Evolutionary conservation across 495 filamentous ascomycete species (phyloP).

Genomic region (Aspergillus bridgeri): DNA sequence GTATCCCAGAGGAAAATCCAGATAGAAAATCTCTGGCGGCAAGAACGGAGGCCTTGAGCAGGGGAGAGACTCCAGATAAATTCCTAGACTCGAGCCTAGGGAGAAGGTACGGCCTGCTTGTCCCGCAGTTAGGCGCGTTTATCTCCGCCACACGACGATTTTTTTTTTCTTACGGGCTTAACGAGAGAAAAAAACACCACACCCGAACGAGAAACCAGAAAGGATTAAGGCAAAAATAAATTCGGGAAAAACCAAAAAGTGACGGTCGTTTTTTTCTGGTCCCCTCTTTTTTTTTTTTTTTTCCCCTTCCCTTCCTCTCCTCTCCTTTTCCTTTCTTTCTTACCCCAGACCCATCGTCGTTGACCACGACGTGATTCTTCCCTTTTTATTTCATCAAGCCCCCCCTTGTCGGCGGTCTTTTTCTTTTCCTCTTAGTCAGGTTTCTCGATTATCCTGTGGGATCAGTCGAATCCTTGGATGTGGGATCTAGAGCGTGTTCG

Average conservation of each 20-base stretch:
- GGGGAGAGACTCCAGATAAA: no score
- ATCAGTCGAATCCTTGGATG: constrained; percentile 28
- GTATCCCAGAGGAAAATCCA: no score
- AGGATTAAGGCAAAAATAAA: constrained; percentile 15
- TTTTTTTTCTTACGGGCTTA: constrained; percentile 3
- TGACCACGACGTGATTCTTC: constrained; percentile 21
- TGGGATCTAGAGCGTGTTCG: constrained; percentile 28
- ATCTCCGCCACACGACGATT: neutral
- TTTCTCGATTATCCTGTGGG: constrained; percentile 21
- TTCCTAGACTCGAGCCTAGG: no score
- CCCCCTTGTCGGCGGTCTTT: constrained; percentile 20
- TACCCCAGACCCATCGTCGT: constrained; percentile 24
- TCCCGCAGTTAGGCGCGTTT: no score
- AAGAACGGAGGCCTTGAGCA: no score
- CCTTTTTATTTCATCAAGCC: constrained; percentile 16
- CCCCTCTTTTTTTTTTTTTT: constrained; percentile 10
- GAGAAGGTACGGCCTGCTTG: no score
- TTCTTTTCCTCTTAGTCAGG: constrained; percentile 21
- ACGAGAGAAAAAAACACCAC: neutral
- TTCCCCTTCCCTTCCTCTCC: constrained; percentile 4
- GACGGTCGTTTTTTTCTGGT: constrained; percentile 18
- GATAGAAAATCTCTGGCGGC: no score
- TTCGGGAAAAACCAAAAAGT: constrained; percentile 17
- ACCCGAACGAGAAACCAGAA: neutral
- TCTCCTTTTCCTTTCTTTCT: constrained; percentile 4